Conservation (phyloP, 371 early-diverging fungal genomes). For the Mortierella sp. region DNA sequence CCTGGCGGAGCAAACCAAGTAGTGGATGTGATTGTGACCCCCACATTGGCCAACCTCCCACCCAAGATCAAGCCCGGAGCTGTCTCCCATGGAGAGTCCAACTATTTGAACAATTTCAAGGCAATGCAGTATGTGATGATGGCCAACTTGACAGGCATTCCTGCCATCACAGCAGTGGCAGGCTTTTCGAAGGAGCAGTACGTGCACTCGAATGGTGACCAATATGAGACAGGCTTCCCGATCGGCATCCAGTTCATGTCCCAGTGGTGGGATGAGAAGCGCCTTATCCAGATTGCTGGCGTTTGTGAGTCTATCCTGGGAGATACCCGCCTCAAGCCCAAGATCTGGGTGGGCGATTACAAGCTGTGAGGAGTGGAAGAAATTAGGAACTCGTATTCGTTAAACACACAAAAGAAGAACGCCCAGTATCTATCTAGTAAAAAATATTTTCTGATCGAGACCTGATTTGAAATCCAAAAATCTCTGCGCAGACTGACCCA, state of each 20-base stretch:
- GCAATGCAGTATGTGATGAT: conserved; percentile 69
- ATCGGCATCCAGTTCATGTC: conserved; percentile 79
- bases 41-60: conserved; percentile 69
- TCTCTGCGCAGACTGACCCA: too few species aligned
- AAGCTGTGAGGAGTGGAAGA: conserved; percentile 10
- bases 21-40: conserved; percentile 65
- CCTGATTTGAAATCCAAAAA: too few species aligned
- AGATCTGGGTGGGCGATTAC: conserved; percentile 46
- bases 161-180: conserved; percentile 73
- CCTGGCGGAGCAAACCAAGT: conserved; percentile 12
- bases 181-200: conserved; percentile 58
- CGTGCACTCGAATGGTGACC: conserved; percentile 13
- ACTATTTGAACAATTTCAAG: conserved; percentile 59
- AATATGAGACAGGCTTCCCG: conserved; percentile 61
- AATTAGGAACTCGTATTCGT: too few species aligned
- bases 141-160: conserved; percentile 78
- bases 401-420: background rate
- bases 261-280: conserved; percentile 77
- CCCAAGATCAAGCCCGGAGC: conserved; percentile 64
- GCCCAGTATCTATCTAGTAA: background rate
- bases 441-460: too few species aligned
- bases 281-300: conserved; percentile 66
- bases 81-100: conserved; percentile 60
- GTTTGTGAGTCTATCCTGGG: conserved; percentile 57
- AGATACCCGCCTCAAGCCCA: conserved; percentile 39